Evolutionary conservation across 163 green algal species (phyloP).

Genomic region (Trebouxiophyceae sp.): DNA sequence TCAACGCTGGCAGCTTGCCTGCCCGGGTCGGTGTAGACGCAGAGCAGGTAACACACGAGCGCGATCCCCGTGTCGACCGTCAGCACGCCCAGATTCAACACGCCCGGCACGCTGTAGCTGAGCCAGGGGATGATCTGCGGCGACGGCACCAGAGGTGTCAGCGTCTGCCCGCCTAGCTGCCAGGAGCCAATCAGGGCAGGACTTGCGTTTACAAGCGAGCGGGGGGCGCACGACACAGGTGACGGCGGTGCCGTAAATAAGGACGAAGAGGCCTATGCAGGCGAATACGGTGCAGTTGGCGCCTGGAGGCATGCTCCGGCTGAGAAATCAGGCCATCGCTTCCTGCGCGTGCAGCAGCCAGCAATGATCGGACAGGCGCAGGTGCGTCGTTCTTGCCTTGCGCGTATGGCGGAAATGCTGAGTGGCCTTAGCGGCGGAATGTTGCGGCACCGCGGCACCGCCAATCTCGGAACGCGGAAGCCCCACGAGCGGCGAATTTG

Average conservation of each 20-base stretch:
- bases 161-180: background rate
- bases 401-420: too few species aligned
- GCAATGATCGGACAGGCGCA: too few species aligned
- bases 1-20: slow-evolving; percentile 24
- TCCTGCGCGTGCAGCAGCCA: too few species aligned
- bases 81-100: slow-evolving; percentile 45
- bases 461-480: too few species aligned
- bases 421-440: too few species aligned
- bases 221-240: slow-evolving; percentile 35
- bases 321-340: too few species aligned
- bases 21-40: slow-evolving; percentile 53
- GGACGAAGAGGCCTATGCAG: slow-evolving; percentile 29
- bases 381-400: too few species aligned
- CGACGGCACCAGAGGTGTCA: background rate
- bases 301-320: slow-evolving; percentile 4
- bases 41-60: slow-evolving; percentile 48
- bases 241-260: slow-evolving; percentile 44
- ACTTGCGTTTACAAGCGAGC: background rate
- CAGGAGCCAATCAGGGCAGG: background rate
- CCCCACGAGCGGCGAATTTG: too few species aligned
- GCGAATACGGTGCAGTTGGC: slow-evolving; percentile 24
- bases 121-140: slow-evolving; percentile 64
- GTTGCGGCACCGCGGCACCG: too few species aligned
- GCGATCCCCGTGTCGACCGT: slow-evolving; percentile 26
- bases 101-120: slow-evolving; percentile 44